Evolutionary conservation across 176 grass and related monocot species (phyloP).

Genomic region (Oryza meridionalis): DNA sequence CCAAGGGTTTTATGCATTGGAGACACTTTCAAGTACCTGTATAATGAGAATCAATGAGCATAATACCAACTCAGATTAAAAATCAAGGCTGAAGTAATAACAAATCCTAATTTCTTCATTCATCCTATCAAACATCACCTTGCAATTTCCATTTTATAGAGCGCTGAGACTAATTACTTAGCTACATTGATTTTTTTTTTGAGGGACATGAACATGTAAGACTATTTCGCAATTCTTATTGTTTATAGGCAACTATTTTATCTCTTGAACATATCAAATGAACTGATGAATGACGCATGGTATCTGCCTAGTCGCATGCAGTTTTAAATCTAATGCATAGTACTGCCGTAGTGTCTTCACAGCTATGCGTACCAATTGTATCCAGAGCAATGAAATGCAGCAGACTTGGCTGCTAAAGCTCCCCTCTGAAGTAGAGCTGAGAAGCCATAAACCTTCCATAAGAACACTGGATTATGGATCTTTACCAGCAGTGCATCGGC

Average conservation of each 20-base stretch:
- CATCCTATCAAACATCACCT: background rate
- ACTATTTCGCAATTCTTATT: too few species aligned
- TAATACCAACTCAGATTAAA: background rate
- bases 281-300: background rate
- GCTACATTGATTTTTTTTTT: too few species aligned
- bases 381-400: background rate
- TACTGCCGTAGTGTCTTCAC: background rate
- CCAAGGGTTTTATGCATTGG: background rate
- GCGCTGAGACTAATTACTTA: background rate
- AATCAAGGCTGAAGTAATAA: background rate
- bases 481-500: background rate
- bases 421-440: conserved; percentile 32
- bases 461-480: conserved; percentile 13
- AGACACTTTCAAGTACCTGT: background rate
- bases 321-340: conserved; percentile 1
- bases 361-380: conserved; percentile 25
- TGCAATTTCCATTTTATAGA: background rate
- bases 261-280: background rate
- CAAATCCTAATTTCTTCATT: background rate
- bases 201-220: too few species aligned
- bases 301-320: background rate
- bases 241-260: background rate
- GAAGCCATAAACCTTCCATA: conserved; percentile 45
- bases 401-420: background rate
- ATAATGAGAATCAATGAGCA: background rate